Conservation (phyloP, 108 stramenopile genomes). For the Conticribra guillardii region DNA sequence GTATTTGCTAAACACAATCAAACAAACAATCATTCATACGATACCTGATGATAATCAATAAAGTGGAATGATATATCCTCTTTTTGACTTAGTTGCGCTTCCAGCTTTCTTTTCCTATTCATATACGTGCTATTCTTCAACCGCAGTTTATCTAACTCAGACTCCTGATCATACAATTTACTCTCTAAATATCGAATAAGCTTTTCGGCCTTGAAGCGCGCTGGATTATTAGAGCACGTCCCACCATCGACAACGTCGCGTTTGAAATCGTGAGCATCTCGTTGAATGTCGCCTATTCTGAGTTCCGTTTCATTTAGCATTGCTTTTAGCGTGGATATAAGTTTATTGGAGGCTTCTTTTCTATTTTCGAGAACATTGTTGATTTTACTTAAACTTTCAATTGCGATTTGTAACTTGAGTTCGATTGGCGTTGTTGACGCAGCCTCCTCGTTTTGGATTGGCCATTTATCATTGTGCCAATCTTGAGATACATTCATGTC, state of each 20-base stretch:
- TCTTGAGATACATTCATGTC: no score
- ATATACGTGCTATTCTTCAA: conserved; percentile 11
- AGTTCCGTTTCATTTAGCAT: conserved; percentile 19
- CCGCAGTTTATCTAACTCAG: conserved; percentile 14
- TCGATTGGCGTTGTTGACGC: conserved; percentile 7
- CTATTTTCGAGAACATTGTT: conserved; percentile 4
- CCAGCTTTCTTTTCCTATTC: conserved; percentile 8
- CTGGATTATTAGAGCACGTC: conserved; percentile 10
- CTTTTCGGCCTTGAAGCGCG: conserved; percentile 17
- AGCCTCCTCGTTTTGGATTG: background rate
- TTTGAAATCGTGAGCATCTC: conserved; percentile 23
- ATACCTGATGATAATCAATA: conserved; percentile 27
- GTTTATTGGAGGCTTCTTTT: conserved; percentile 6
- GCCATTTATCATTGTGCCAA: no score
- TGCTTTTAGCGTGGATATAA: conserved; percentile 16
- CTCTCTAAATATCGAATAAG: conserved; percentile 9
- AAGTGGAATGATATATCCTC: conserved; percentile 22
- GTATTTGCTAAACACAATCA: background rate
- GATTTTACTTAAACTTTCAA: conserved; percentile 13
- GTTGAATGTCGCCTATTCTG: conserved; percentile 17
- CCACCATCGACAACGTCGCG: conserved; percentile 17
- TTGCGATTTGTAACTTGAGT: conserved; percentile 19
- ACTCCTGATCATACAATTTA: conserved; percentile 27
- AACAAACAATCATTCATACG: no score
- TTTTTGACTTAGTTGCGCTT: conserved; percentile 12